phyloP scores from a whole-genome alignment of 179 eudicot genomes.

The Carnegiea gigantea region DNA sequence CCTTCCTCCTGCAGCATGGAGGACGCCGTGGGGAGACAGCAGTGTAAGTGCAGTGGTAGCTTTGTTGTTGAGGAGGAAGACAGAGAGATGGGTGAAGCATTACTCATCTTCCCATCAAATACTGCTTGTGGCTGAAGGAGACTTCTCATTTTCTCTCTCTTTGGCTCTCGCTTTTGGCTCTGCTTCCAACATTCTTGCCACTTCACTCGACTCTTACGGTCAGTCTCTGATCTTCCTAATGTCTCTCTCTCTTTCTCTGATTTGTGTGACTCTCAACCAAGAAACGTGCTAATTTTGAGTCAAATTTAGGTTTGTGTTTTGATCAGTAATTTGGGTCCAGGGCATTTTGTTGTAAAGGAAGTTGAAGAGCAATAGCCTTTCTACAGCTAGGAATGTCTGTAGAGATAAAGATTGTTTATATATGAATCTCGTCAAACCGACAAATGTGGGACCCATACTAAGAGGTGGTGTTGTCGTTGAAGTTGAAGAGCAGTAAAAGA shows the following conservation, averaged over 20 bases:
- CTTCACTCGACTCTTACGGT: conserved; percentile 22
- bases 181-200: conserved; percentile 19
- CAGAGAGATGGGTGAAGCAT: conserved; percentile 22
- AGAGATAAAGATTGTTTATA: too few species aligned
- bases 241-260: background rate
- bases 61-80: background rate
- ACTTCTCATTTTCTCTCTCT: conserved; percentile 23
- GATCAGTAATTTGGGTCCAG: too few species aligned
- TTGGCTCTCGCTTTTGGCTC: conserved; percentile 22
- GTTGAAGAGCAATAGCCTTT: too few species aligned
- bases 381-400: too few species aligned
- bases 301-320: too few species aligned
- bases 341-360: too few species aligned
- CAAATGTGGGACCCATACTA: too few species aligned
- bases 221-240: background rate
- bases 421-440: too few species aligned
- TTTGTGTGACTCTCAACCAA: too few species aligned
- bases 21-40: background rate
- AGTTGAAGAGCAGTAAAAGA: too few species aligned
- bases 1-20: background rate
- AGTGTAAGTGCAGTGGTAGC: background rate
- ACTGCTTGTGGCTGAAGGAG: conserved; percentile 28
- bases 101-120: conserved; percentile 22
- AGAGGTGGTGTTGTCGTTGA: too few species aligned
- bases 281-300: too few species aligned